These are phyloP conservation scores for Plasmopara halstedii DNA, from an alignment of 352 stramenopile species.

Conservation along the genomic window DNA sequence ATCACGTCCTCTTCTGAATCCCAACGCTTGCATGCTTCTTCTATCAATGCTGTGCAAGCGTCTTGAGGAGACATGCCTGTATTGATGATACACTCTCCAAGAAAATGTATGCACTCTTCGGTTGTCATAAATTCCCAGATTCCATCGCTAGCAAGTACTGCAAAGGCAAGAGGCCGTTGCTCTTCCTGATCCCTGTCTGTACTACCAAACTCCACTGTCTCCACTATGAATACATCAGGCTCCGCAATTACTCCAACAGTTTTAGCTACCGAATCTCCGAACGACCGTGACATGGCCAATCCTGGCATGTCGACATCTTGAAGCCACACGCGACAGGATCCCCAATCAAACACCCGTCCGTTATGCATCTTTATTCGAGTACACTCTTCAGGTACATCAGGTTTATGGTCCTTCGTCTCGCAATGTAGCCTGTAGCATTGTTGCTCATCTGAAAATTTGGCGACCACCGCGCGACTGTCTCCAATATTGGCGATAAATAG, in stretches of 20 bases:
- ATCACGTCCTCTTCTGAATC: conserved; percentile 74
- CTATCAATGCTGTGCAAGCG: conserved; percentile 53
- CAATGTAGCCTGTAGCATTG: conserved; percentile 42
- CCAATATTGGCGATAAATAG: conserved; percentile 71
- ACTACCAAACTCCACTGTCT: conserved; percentile 25
- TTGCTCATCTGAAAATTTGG: conserved; percentile 25
- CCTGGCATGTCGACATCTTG: conserved; percentile 80
- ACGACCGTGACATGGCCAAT: conserved; percentile 76
- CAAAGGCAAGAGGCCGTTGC: conserved; percentile 34
- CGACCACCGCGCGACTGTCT: conserved; percentile 62
- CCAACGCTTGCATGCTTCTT: conserved; percentile 66
- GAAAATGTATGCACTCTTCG: conserved; percentile 62
- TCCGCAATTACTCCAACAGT: conserved; percentile 69
- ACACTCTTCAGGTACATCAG: conserved; percentile 53
- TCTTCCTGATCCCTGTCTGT: conserved; percentile 7
- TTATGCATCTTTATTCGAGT: conserved; percentile 60
- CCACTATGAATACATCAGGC: conserved; percentile 47
- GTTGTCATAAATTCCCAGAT: conserved; percentile 82
- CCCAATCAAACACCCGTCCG: conserved; percentile 79
- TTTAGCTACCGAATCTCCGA: conserved; percentile 74
- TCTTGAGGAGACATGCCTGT: conserved; percentile 50
- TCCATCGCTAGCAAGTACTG: conserved; percentile 70
- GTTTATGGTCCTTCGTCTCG: conserved; percentile 78
- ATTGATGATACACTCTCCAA: conserved; percentile 40
- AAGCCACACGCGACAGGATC: conserved; percentile 72